Evolutionary conservation across 176 grass and related monocot species (phyloP), one percentile per base, ranked within the genome.

Genomic region (Neostapfia colusana): DNA sequence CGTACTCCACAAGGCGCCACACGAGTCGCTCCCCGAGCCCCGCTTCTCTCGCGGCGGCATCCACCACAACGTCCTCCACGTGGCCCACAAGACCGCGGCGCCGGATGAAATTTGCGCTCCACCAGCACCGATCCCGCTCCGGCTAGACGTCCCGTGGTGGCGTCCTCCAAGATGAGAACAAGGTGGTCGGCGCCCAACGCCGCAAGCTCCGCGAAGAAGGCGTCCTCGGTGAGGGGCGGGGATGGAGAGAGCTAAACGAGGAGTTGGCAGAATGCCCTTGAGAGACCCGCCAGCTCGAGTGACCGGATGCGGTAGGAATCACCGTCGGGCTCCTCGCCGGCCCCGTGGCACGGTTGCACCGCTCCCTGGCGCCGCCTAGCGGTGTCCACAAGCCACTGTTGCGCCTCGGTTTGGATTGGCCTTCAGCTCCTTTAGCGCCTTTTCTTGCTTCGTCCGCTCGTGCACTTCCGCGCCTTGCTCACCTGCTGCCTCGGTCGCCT

Each of bases 11-110:
- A n/a, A n/a, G n/a, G n/a, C n/a, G n/a, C n/a, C n/a, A n/a, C n/a
- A n/a, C n/a, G n/a, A n/a, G 72, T 7, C 82, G 82, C 76, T 92
- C 82, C 25, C 89, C 82, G 50, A 98, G 89, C 11, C 85, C 68
- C 6, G 69, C 65, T 5, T 77, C 82, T 35, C 91, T 92, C 16
- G 84, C 77, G 7, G 69, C 67, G 53, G 83, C 55, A 64, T 92
- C 85, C 23, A 98, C 87, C 71, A 95, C 95, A 14, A 94, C 84
- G 65, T 98, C 91, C 70, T 98, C 91, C 37, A 94, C 80, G 85
- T 90, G 95, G 51, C 84, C 87, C 69, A 94, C 91, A 18, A 72
- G 80, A 34, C 91, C 78, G 36, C 82, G 86, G 71, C 84, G 72
- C 62, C 85, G 84, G 28, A 92, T 82, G 86, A n/a, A 94, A 92